Conservation (phyloP, 1,284 basidiomycete genomes). For the Apiotrichum gamsii region DNA sequence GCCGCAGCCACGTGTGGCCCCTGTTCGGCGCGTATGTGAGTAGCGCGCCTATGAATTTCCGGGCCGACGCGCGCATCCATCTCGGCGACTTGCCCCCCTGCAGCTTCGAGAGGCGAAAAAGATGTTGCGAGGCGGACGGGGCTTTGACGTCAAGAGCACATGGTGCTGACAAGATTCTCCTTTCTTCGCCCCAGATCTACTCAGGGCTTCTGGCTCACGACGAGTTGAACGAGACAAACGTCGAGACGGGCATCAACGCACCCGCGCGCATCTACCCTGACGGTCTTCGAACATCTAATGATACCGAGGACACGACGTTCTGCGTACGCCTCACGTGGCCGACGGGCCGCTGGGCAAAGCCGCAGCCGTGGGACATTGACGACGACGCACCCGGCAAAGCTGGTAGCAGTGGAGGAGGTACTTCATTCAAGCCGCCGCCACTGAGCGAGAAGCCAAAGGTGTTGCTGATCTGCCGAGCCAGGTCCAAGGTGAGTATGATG, state of each 20-base stretch:
- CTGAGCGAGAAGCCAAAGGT: constrained; percentile 26
- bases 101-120: no score
- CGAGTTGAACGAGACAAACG: constrained; percentile 28
- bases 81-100: background rate
- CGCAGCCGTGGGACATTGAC: constrained; percentile 33
- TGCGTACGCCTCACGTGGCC: constrained; percentile 30
- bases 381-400: constrained; percentile 1
- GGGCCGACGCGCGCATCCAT: no score
- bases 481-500: constrained; percentile 38
- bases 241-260: constrained; percentile 20
- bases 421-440: constrained; percentile 23
- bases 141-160: no score
- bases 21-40: constrained; percentile 45
- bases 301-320: constrained; percentile 42
- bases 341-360: constrained; percentile 10
- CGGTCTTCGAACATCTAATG: constrained; percentile 41
- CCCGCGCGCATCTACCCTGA: constrained; percentile 41
- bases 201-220: constrained; percentile 42
- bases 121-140: no score
- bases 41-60: no score
- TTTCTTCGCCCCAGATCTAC: constrained; percentile 36
- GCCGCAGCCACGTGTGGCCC: constrained; percentile 29
- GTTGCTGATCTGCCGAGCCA: constrained; percentile 38
- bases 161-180: background rate
- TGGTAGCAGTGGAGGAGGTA: no score